phyloP scores from a whole-genome alignment of 768 basidiomycete genomes.

The Kwoniella sp. region DNA sequence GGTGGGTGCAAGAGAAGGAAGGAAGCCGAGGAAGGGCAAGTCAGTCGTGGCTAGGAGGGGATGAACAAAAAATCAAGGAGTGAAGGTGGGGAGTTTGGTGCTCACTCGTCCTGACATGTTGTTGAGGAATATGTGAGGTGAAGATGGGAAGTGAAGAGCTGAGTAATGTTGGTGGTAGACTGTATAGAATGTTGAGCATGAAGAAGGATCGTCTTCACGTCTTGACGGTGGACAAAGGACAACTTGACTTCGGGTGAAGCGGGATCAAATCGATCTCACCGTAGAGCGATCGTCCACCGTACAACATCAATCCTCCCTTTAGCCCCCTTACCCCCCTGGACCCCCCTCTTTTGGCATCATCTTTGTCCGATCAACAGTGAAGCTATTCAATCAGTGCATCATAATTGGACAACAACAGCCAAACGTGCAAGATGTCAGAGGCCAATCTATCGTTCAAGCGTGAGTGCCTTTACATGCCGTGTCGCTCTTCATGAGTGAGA shows the following conservation, averaged over 20 bases:
- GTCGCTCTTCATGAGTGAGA: no score
- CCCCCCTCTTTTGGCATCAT: background rate
- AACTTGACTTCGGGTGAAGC: no score
- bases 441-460: conserved; percentile 42
- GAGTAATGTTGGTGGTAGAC: background rate
- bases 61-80: no score
- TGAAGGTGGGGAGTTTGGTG: conserved; percentile 1
- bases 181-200: background rate
- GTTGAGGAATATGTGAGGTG: no score
- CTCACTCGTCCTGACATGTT: conserved; percentile 50
- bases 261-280: background rate
- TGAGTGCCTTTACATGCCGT: no score
- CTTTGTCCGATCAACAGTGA: background rate
- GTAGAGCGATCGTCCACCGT: background rate
- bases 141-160: no score
- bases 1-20: no score
- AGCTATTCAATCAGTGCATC: background rate
- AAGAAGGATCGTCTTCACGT: conserved; percentile 1
- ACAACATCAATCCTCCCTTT: background rate
- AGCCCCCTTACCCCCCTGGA: background rate
- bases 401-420: background rate
- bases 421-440: conserved; percentile 4
- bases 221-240: background rate
- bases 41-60: no score
- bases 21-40: background rate